These are phyloP conservation scores for Symbiodinium natans DNA, from an alignment of 73 alveolate genomes.

Conservation along the genomic window DNA sequence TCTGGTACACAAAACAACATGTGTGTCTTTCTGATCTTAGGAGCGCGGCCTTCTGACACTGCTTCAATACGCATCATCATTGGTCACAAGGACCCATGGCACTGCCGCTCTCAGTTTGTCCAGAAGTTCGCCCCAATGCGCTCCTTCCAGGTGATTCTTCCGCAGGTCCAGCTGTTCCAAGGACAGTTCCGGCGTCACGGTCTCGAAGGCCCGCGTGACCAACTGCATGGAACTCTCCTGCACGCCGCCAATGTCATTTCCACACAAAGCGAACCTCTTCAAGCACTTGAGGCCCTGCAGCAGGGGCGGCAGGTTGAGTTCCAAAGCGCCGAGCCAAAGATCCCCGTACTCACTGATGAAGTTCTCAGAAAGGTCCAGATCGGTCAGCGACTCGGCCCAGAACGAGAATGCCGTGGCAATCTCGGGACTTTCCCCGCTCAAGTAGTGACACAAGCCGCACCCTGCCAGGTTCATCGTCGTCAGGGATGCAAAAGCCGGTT, in stretches of 20 bases:
- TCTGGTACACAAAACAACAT: too few species aligned
- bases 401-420: neutral
- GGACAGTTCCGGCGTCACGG: too few species aligned
- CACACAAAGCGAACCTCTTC: neutral
- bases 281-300: neutral
- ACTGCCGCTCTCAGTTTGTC: neutral
- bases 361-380: neutral
- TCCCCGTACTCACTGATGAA: neutral
- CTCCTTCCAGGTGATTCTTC: neutral
- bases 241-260: neutral
- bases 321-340: neutral
- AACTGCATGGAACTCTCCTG: too few species aligned
- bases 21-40: too few species aligned
- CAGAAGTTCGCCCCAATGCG: neutral
- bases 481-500: neutral
- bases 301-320: neutral
- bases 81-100: neutral
- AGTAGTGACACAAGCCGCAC: neutral
- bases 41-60: too few species aligned
- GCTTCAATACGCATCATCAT: too few species aligned
- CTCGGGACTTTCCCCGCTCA: neutral
- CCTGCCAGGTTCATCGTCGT: neutral
- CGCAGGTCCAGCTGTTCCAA: neutral
- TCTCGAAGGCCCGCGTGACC: too few species aligned
- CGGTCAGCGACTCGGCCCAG: neutral